phyloP scores from a whole-genome alignment of 148 eudicot genomes.

The Amaranthus palmeri region DNA sequence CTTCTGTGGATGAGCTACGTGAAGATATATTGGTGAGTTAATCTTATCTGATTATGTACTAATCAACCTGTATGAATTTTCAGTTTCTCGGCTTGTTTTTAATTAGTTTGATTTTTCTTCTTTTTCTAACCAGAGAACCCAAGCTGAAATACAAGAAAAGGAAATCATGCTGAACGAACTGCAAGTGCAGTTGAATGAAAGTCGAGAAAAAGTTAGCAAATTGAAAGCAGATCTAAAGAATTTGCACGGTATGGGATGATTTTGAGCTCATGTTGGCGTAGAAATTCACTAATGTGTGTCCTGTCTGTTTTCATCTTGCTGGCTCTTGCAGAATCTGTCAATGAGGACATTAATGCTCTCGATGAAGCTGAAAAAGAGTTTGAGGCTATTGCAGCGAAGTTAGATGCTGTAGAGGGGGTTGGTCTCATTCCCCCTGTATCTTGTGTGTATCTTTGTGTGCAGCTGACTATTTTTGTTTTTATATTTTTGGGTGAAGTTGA shows the following conservation, averaged over 20 bases:
- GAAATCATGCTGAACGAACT: conserved; percentile 43
- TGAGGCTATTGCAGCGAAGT: conserved; percentile 43
- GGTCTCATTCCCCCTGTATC: background rate
- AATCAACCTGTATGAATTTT: background rate
- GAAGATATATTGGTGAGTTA: conserved; percentile 63
- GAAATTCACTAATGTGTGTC: background rate
- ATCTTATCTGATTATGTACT: conserved; percentile 12
- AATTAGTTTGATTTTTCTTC: background rate
- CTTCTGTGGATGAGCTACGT: conserved; percentile 70
- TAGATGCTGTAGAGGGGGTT: conserved; percentile 51
- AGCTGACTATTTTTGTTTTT: background rate
- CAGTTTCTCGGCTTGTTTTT: background rate
- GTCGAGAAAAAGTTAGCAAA: conserved; percentile 42
- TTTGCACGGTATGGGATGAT: conserved; percentile 55
- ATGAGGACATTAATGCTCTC: conserved; percentile 55
- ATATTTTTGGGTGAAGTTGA: background rate
- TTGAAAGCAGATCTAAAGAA: conserved; percentile 48
- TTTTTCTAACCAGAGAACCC: conserved; percentile 39
- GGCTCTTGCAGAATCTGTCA: conserved; percentile 60
- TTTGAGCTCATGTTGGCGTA: conserved; percentile 10
- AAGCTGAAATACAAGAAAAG: conserved; percentile 46
- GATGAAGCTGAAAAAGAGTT: conserved; percentile 55
- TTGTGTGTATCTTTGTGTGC: background rate
- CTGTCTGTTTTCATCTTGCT: conserved; percentile 2
- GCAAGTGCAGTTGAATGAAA: conserved; percentile 37